Percentiles rank a stretch among this genome's conserved stretches.
These are phyloP conservation scores for Periconia sp. DNA, from an alignment of 2,329 filamentous ascomycete genomes.

Conservation along the genomic window DNA sequence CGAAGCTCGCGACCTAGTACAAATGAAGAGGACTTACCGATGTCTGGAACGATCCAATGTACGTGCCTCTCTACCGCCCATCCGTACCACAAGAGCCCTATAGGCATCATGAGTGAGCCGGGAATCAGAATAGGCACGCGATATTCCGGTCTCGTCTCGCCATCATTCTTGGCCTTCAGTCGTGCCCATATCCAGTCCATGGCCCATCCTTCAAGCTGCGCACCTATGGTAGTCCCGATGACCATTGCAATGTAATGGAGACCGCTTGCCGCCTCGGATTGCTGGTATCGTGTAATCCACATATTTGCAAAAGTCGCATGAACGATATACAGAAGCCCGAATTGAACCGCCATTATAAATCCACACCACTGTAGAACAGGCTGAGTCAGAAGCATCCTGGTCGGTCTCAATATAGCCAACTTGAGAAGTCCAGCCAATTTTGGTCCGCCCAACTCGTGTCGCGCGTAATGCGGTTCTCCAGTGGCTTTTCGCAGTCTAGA, in stretches of 20 bases:
- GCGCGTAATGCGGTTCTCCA: slow-evolving; percentile 35
- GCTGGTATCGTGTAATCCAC: slow-evolving; percentile 23
- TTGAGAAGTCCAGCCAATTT: slow-evolving; percentile 11
- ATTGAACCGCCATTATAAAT: slow-evolving; percentile 49
- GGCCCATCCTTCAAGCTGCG: slow-evolving; percentile 45
- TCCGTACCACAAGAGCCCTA: slow-evolving; percentile 53
- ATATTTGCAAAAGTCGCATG: slow-evolving; percentile 26
- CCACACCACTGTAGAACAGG: slow-evolving; percentile 55
- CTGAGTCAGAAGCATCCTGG: slow-evolving; percentile 60
- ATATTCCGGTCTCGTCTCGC: slow-evolving; percentile 21
- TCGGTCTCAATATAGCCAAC: slow-evolving; percentile 54
- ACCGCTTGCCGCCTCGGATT: slow-evolving; percentile 16
- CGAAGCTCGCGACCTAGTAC: no score
- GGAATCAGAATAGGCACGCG: slow-evolving; percentile 27
- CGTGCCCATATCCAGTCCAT: slow-evolving; percentile 54
- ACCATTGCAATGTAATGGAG: slow-evolving; percentile 57
- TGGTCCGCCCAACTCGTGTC: slow-evolving; percentile 6
- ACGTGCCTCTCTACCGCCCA: slow-evolving; percentile 59
- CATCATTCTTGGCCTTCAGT: slow-evolving; percentile 16
- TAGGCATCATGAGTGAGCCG: slow-evolving; percentile 30
- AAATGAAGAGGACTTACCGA: slow-evolving; percentile 47
- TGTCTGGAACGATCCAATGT: slow-evolving; percentile 60
- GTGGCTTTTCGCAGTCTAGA: slow-evolving; percentile 49
- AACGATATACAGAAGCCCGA: slow-evolving; percentile 41
- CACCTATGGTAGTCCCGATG: slow-evolving; percentile 60